Percentiles rank a stretch among this genome's conserved stretches.
phyloP scores from a whole-genome alignment of 2,329 filamentous ascomycete genomes.

The Cladosporium sp. region DNA sequence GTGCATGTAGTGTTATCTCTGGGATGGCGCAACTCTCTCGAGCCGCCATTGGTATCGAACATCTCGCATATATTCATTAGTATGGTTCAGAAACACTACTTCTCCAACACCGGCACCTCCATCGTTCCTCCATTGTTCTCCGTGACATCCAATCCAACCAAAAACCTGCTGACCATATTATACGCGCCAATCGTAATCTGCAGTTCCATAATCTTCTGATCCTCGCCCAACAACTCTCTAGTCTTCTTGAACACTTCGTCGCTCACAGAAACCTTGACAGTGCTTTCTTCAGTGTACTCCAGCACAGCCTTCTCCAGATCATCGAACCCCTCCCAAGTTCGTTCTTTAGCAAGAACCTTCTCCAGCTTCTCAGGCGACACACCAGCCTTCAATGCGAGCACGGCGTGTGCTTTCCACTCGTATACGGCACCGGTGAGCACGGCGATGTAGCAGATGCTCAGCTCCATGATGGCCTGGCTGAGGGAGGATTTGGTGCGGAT shows the following conservation, averaged over 20 bases:
- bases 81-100: background rate
- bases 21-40: background rate
- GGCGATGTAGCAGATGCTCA: conserved; percentile 40
- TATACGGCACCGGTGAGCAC: conserved; percentile 39
- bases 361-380: conserved; percentile 28
- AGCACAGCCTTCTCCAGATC: conserved; percentile 36
- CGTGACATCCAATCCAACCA: conserved; percentile 41
- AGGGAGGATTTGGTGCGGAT: conserved; percentile 39
- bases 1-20: background rate
- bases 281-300: conserved; percentile 38
- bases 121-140: conserved; percentile 40
- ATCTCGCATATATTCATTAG: conserved; percentile 5
- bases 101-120: conserved; percentile 31
- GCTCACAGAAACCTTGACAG: conserved; percentile 33
- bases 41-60: background rate
- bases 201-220: conserved; percentile 39
- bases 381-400: conserved; percentile 36
- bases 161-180: conserved; percentile 41
- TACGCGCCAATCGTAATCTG: conserved; percentile 40
- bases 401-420: conserved; percentile 39
- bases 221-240: conserved; percentile 33
- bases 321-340: conserved; percentile 26
- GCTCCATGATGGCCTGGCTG: conserved; percentile 33
- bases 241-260: conserved; percentile 35
- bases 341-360: conserved; percentile 29